Percentiles rank a stretch among this genome's conserved stretches.
These are phyloP conservation scores for Xylaria polymorpha DNA, from an alignment of 2,329 filamentous ascomycete species.

Conservation along the genomic window DNA sequence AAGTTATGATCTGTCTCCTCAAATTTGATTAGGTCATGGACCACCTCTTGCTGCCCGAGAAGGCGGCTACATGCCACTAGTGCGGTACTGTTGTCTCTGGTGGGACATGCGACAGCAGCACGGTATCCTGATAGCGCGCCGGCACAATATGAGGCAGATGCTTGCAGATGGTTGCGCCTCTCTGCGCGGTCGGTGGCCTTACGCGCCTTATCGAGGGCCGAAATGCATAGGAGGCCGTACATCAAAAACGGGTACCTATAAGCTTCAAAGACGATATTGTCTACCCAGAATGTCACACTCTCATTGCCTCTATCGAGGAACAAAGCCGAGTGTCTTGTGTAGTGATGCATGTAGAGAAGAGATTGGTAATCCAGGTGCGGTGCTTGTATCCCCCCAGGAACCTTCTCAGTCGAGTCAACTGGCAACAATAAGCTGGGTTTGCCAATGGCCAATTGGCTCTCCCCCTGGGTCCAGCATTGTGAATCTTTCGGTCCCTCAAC, in stretches of 20 bases:
- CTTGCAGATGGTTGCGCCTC: slow-evolving; percentile 25
- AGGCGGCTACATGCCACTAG: slow-evolving; percentile 31
- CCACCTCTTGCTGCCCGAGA: slow-evolving; percentile 30
- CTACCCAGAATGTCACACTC: slow-evolving; percentile 23
- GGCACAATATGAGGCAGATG: slow-evolving; percentile 28
- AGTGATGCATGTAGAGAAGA: slow-evolving; percentile 36
- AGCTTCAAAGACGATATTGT: slow-evolving; percentile 27
- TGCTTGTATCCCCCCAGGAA: slow-evolving; percentile 9
- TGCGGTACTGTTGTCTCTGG: slow-evolving; percentile 28
- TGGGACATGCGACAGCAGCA: slow-evolving; percentile 21
- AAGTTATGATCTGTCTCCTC: slow-evolving; percentile 17
- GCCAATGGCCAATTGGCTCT: slow-evolving; percentile 9
- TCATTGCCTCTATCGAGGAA: slow-evolving; percentile 34
- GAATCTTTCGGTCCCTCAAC: slow-evolving; percentile 27
- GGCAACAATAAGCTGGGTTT: not conserved
- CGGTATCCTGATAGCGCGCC: slow-evolving; percentile 35
- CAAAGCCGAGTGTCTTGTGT: slow-evolving; percentile 21
- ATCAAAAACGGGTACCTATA: slow-evolving; percentile 31
- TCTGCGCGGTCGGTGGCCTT: slow-evolving; percentile 12
- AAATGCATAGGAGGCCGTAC: slow-evolving; percentile 30
- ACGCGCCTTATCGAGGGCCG: slow-evolving; percentile 30
- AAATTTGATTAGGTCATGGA: slow-evolving; percentile 24
- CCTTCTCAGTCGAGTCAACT: not conserved
- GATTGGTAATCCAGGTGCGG: slow-evolving; percentile 25
- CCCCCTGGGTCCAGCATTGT: slow-evolving; percentile 16